phyloP scores from a whole-genome alignment of 2,329 filamentous ascomycete genomes.

The Fusarium staphyleae region DNA sequence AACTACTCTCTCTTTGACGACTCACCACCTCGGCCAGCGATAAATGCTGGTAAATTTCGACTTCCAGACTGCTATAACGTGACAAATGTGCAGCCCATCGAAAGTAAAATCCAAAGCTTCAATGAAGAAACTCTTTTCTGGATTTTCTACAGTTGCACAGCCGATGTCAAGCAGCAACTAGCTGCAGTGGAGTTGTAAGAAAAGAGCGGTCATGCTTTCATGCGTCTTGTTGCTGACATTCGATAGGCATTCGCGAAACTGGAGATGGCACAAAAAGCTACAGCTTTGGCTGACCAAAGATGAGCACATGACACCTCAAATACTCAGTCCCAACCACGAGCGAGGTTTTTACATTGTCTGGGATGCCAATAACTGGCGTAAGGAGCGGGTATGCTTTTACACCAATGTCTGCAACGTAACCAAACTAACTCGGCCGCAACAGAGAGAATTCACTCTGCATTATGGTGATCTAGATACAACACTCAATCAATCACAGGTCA shows the following conservation, averaged over 20 bases:
- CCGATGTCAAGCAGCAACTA: slow-evolving; percentile 68
- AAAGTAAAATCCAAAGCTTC: slow-evolving; percentile 70
- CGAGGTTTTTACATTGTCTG: slow-evolving; percentile 72
- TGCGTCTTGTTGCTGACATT: slow-evolving; percentile 7
- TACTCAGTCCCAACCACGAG: slow-evolving; percentile 65
- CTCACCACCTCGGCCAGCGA: slow-evolving; percentile 62
- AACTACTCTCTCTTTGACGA: slow-evolving; percentile 69
- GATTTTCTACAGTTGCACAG: slow-evolving; percentile 73
- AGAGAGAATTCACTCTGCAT: slow-evolving; percentile 68
- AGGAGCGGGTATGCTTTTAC: slow-evolving; percentile 62
- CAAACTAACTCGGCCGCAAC: slow-evolving; percentile 16
- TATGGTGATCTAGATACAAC: slow-evolving; percentile 68
- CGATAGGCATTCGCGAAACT: slow-evolving; percentile 68
- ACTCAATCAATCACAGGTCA: slow-evolving; percentile 44
- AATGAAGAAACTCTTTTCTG: slow-evolving; percentile 74
- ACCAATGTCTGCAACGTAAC: slow-evolving; percentile 19
- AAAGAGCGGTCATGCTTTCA: no score
- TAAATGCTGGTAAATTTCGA: slow-evolving; percentile 59
- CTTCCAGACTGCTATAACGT: slow-evolving; percentile 73
- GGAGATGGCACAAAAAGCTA: slow-evolving; percentile 73
- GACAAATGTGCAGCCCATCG: slow-evolving; percentile 69
- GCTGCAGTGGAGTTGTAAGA: slow-evolving; percentile 69
- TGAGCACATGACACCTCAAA: slow-evolving; percentile 68
- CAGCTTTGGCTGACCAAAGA: slow-evolving; percentile 74
- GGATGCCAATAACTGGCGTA: slow-evolving; percentile 67